Percentiles rank a stretch among this genome's conserved stretches.
Conservation (phyloP, 805 yeast species). For the Lachancea fermentati region DNA sequence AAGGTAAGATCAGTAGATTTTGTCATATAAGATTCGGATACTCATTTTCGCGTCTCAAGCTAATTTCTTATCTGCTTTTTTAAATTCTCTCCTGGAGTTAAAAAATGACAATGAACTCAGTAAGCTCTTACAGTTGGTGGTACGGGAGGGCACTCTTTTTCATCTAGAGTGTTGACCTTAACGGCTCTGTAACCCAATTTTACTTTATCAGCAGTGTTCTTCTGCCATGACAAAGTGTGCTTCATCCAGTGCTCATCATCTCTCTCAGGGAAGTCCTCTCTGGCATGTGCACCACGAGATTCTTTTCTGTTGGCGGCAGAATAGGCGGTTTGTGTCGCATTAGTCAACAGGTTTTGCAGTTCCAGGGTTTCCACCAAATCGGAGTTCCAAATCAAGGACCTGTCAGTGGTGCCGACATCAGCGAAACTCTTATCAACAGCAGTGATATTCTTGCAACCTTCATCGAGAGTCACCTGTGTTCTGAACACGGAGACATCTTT, state of each 20-base stretch:
- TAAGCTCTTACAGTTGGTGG: conserved; percentile 97
- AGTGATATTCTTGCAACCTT: conserved; percentile 77
- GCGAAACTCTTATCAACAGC: conserved; percentile 68
- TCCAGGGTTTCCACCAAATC: conserved; percentile 95
- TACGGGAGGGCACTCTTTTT: conserved; percentile 85
- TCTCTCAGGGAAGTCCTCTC: conserved; percentile 95
- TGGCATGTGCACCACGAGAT: conserved; percentile 99
- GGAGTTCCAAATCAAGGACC: conserved; percentile 98
- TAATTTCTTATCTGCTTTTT: too few species aligned
- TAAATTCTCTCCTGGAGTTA: too few species aligned
- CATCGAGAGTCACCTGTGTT: conserved; percentile 84
- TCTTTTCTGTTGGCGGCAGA: conserved; percentile 94
- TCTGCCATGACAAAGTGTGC: conserved; percentile 93
- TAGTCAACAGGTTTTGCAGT: conserved; percentile 90
- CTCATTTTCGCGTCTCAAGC: too few species aligned
- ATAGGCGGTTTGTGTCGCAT: conserved; percentile 93
- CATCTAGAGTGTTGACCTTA: conserved; percentile 78
- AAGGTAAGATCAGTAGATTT: too few species aligned
- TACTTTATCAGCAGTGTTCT: conserved; percentile 61
- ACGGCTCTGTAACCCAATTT: conserved; percentile 82
- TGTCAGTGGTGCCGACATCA: conserved; percentile 82
- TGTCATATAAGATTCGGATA: too few species aligned
- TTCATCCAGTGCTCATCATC: conserved; percentile 97
- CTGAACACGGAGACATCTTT: conserved; percentile 95
- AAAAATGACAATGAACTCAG: conserved; percentile 37